A percentile compares a stretch with the other conserved stretches of the same genome.
These are phyloP conservation scores for Pseudocercospora fijiensis DNA, from an alignment of 2,329 filamentous ascomycete species.

Conservation along the genomic window DNA sequence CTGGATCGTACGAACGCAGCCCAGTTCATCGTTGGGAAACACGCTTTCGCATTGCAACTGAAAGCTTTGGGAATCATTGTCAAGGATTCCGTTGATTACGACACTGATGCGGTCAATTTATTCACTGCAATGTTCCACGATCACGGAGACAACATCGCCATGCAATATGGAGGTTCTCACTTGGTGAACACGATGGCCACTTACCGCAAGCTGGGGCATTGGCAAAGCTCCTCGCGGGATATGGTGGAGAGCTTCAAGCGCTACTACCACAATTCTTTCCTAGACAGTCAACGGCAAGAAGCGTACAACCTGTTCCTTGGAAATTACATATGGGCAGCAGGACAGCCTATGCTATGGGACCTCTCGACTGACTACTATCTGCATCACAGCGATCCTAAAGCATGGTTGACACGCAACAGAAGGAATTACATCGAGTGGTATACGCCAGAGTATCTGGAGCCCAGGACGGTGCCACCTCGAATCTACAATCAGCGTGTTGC, in stretches of 20 bases:
- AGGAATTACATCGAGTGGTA: conserved; percentile 86
- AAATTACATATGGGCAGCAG: conserved; percentile 85
- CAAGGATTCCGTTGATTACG: conserved; percentile 78
- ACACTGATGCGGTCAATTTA: conserved; percentile 91
- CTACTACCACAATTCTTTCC: conserved; percentile 98
- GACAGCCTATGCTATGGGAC: conserved; percentile 96
- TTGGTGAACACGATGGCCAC: conserved; percentile 99
- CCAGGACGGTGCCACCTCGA: conserved; percentile 57
- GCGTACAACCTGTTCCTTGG: conserved; percentile 97
- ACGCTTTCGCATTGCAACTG: conserved; percentile 86
- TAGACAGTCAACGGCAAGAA: conserved; percentile 96
- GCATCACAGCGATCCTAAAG: conserved; percentile 80
- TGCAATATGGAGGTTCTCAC: conserved; percentile 96
- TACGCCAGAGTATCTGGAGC: conserved; percentile 68
- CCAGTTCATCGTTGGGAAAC: conserved; percentile 95
- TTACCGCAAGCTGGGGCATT: conserved; percentile 97
- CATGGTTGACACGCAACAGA: conserved; percentile 64
- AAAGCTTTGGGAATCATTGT: conserved; percentile 86
- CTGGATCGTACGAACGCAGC: conserved; percentile 95
- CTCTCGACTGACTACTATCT: conserved; percentile 92
- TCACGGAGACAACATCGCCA: conserved; percentile 94
- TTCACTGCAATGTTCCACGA: conserved; percentile 98
- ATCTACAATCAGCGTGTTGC: conserved; percentile 9
- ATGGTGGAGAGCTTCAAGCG: conserved; percentile 99
- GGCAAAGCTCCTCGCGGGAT: conserved; percentile 94